Conservation (phyloP, 495 filamentous ascomycete species). For the Aspergillus nanangensis region DNA sequence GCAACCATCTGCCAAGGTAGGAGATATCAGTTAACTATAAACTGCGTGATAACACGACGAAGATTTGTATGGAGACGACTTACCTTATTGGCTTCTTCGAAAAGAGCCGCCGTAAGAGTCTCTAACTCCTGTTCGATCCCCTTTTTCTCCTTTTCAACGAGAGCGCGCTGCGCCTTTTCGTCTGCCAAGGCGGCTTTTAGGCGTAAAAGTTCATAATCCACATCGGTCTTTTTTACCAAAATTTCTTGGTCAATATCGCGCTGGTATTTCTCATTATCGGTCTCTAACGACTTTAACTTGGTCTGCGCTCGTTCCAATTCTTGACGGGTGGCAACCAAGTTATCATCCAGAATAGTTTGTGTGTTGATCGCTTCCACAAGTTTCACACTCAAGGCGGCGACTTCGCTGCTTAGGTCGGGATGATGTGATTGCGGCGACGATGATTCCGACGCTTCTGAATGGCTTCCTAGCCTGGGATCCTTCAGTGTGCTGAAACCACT, state of each 20-base stretch:
- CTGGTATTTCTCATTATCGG: slow-evolving; percentile 61
- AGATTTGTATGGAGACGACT: not conserved
- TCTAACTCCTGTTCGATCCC: slow-evolving; percentile 81
- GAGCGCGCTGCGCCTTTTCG: slow-evolving; percentile 53
- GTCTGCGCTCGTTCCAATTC: slow-evolving; percentile 74
- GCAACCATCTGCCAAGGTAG: slow-evolving; percentile 72
- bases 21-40: too few species aligned
- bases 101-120: slow-evolving; percentile 80
- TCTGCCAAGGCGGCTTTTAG: slow-evolving; percentile 62
- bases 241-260: slow-evolving; percentile 67
- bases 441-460: slow-evolving; percentile 32
- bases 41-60: too few species aligned
- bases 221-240: slow-evolving; percentile 63
- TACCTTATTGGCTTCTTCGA: slow-evolving; percentile 91
- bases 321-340: slow-evolving; percentile 72
- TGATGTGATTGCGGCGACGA: slow-evolving; percentile 48
- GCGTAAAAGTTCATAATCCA: slow-evolving; percentile 65
- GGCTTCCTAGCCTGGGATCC: slow-evolving; percentile 40
- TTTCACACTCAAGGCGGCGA: slow-evolving; percentile 88
- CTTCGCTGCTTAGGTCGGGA: slow-evolving; percentile 81
- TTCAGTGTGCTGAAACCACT: slow-evolving; percentile 47
- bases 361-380: slow-evolving; percentile 96
- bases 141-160: slow-evolving; percentile 67
- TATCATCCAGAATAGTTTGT: slow-evolving; percentile 90
- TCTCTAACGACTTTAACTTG: slow-evolving; percentile 64